Conservation (phyloP, 257 asterid genomes). For the Datura wrightii region DNA sequence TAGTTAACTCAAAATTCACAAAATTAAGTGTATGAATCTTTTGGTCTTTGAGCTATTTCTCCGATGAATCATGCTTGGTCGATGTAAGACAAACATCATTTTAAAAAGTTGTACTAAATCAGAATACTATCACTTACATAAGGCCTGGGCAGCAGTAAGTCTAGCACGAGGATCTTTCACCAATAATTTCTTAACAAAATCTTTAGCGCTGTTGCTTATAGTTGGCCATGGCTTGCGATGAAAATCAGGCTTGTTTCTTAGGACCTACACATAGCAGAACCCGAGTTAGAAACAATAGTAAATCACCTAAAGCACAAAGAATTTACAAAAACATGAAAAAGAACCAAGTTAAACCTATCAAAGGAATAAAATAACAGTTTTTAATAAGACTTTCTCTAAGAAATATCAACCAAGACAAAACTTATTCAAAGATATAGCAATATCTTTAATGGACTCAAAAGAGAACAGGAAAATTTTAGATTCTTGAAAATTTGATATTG, state of each 20-base stretch:
- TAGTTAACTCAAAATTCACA: not conserved
- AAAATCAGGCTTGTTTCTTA: conserved; percentile 84
- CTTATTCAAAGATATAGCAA: not conserved
- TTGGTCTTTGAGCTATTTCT: not conserved
- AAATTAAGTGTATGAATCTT: conserved; percentile 18
- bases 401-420: not conserved
- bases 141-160: conserved; percentile 90
- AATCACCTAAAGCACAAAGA: conserved; percentile 10
- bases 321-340: not conserved
- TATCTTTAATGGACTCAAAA: not conserved
- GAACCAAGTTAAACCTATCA: not conserved
- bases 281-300: not conserved
- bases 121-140: conserved; percentile 55
- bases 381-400: not conserved
- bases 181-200: conserved; percentile 75
- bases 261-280: conserved; percentile 46
- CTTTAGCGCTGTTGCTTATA: conserved; percentile 80
- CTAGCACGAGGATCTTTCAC: conserved; percentile 85
- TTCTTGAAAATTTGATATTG: not conserved
- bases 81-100: not conserved
- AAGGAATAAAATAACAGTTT: not conserved
- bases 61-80: not conserved
- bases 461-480: not conserved
- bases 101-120: conserved; percentile 15
- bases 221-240: conserved; percentile 88